phyloP scores from a whole-genome alignment of 1,284 basidiomycete genomes.

The Ceratobasidium sp. region DNA sequence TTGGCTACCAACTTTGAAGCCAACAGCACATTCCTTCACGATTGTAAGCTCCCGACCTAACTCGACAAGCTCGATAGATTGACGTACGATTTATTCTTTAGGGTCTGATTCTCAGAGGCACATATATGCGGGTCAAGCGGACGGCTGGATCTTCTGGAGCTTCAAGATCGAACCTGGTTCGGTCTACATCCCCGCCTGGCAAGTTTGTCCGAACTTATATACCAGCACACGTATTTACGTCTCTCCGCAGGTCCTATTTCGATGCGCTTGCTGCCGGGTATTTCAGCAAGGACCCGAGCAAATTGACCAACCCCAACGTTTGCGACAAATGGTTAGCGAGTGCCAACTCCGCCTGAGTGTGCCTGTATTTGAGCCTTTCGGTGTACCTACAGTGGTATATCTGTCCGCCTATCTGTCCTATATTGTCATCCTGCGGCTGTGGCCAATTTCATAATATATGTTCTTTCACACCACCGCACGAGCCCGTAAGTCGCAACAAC shows the following conservation, averaged over 20 bases:
- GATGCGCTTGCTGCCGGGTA: conserved; percentile 71
- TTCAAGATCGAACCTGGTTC: conserved; percentile 72
- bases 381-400: not conserved
- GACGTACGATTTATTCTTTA: conserved; percentile 69
- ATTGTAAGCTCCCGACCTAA: conserved; percentile 57
- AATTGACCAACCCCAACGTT: conserved; percentile 69
- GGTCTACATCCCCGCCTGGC: conserved; percentile 30
- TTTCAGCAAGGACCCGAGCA: conserved; percentile 72
- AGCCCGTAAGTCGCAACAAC: too few relatives aligned
- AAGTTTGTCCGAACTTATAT: not conserved
- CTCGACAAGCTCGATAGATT: conserved; percentile 66
- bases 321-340: conserved; percentile 61
- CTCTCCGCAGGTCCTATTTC: conserved; percentile 72
- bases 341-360: not conserved
- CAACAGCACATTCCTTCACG: conserved; percentile 69
- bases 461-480: too few relatives aligned
- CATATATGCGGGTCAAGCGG: conserved; percentile 64
- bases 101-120: conserved; percentile 77
- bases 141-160: conserved; percentile 85
- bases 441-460: too few relatives aligned
- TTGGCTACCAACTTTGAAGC: conserved; percentile 76
- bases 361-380: not conserved
- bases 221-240: not conserved
- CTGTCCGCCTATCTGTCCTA: not conserved
- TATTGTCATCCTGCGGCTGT: too few relatives aligned